A percentile compares a stretch with the other conserved stretches of the same genome.
Evolutionary conservation across 164 flowering plant species (phyloP).

Genomic region (Tetrastigma voinierianum): DNA sequence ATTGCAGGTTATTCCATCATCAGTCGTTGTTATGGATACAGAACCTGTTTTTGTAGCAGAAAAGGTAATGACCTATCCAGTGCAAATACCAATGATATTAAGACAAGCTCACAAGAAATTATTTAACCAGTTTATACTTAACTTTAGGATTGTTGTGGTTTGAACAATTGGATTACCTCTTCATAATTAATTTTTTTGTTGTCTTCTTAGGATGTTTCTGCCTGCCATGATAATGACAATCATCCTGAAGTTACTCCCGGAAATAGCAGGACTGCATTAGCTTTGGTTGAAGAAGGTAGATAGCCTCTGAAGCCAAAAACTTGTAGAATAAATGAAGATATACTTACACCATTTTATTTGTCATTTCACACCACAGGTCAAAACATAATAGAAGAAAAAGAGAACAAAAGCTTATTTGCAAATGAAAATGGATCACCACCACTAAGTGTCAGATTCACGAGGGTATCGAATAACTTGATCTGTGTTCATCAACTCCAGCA

Average conservation of each 20-base stretch:
- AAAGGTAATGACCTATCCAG: background rate
- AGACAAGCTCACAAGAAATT: background rate
- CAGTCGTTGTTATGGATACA: background rate
- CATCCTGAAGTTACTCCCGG: constrained; percentile 10
- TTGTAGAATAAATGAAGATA: too few species aligned
- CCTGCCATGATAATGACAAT: constrained; percentile 3
- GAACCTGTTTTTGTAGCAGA: background rate
- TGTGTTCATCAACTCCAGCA: constrained; percentile 37
- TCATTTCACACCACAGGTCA: constrained; percentile 12
- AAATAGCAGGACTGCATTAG: background rate
- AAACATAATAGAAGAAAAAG: constrained; percentile 19
- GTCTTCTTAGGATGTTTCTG: constrained; percentile 10
- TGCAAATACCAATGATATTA: background rate
- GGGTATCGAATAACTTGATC: constrained; percentile 48
- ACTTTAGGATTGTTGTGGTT: too few species aligned
- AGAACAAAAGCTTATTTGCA: constrained; percentile 13
- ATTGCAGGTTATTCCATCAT: background rate
- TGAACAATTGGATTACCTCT: background rate
- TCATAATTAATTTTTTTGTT: background rate
- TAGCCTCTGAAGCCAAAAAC: background rate
- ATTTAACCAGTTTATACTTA: background rate
- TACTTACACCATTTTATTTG: background rate
- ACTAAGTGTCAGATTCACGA: constrained; percentile 42
- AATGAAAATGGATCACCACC: constrained; percentile 46
- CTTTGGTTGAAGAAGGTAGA: constrained; percentile 24